phyloP scores from a whole-genome alignment of 148 eudicot species.

The Camellia japonica region DNA sequence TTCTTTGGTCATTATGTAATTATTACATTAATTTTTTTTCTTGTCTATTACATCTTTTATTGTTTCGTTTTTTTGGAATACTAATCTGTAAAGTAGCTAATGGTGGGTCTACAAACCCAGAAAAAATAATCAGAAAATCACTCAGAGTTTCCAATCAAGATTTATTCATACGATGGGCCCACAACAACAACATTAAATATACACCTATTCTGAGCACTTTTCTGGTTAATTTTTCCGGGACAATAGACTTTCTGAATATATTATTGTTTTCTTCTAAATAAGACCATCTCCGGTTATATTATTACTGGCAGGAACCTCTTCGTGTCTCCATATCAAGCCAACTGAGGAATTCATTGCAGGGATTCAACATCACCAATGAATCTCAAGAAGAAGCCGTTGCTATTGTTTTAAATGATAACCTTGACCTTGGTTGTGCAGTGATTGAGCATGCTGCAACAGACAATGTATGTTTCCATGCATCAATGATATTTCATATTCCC shows the following conservation, averaged over 20 bases:
- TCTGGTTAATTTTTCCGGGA: no score
- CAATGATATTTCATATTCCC: background rate
- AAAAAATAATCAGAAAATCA: no score
- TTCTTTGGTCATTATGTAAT: background rate
- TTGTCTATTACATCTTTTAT: background rate
- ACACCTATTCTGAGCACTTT: no score
- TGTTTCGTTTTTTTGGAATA: background rate
- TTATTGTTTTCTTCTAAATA: background rate
- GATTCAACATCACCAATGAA: conserved; percentile 2
- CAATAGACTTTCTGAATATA: background rate
- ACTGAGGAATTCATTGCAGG: conserved; percentile 16
- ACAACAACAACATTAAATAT: no score
- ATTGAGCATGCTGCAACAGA: conserved; percentile 10
- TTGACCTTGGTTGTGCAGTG: conserved; percentile 10
- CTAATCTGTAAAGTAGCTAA: background rate
- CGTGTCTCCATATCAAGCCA: conserved; percentile 11
- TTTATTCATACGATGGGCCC: no score
- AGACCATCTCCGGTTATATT: background rate
- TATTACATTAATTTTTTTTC: background rate
- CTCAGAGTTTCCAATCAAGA: no score
- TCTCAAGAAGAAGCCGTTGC: conserved; percentile 16
- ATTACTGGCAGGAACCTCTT: conserved; percentile 11
- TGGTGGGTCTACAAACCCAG: no score
- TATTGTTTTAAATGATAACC: conserved; percentile 8
- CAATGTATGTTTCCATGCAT: background rate